Evolutionary conservation across 805 yeast species (phyloP).

Genomic region (Wickerhamomyces tratensis): DNA sequence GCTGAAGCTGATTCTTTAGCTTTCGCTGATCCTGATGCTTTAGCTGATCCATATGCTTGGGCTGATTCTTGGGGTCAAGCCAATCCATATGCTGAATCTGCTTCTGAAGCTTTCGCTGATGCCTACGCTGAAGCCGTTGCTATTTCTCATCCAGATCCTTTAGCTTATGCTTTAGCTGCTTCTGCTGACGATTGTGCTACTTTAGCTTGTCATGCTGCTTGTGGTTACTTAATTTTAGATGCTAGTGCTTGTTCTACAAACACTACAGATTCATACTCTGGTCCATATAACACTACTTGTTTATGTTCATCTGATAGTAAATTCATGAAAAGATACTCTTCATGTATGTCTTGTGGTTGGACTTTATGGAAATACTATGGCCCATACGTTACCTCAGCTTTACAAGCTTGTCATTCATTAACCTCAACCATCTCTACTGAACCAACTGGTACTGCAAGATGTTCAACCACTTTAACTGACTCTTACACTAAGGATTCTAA

Average conservation of each 20-base stretch:
- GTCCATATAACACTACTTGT: conserved; percentile 16
- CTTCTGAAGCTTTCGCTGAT: conserved; percentile 17
- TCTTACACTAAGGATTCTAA: conserved; percentile 8
- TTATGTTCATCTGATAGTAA: conserved; percentile 13
- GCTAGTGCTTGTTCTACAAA: conserved; percentile 23
- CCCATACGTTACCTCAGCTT: conserved; percentile 17
- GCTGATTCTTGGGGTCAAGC: conserved; percentile 14
- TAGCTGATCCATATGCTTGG: conserved; percentile 1
- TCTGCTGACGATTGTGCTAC: conserved; percentile 18
- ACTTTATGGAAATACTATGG: conserved; percentile 26
- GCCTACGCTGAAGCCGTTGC: conserved; percentile 19
- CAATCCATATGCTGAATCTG: conserved; percentile 13
- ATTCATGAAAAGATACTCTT: conserved; percentile 13
- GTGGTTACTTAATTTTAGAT: conserved; percentile 24
- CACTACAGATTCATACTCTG: conserved; percentile 14
- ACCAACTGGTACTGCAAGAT: conserved; percentile 22
- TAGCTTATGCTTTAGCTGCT: conserved; percentile 16
- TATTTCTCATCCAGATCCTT: conserved; percentile 21
- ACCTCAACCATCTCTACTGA: conserved; percentile 12
- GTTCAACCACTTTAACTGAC: conserved; percentile 13
- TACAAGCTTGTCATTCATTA: conserved; percentile 14
- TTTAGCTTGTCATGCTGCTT: conserved; percentile 23
- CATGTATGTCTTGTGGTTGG: conserved; percentile 30
- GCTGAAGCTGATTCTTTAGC: background rate
- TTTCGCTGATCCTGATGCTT: background rate